A percentile compares a stretch with the other conserved stretches of the same genome.
Conservation (phyloP, 768 basidiomycete species). For the Leccinum uliginosum region DNA sequence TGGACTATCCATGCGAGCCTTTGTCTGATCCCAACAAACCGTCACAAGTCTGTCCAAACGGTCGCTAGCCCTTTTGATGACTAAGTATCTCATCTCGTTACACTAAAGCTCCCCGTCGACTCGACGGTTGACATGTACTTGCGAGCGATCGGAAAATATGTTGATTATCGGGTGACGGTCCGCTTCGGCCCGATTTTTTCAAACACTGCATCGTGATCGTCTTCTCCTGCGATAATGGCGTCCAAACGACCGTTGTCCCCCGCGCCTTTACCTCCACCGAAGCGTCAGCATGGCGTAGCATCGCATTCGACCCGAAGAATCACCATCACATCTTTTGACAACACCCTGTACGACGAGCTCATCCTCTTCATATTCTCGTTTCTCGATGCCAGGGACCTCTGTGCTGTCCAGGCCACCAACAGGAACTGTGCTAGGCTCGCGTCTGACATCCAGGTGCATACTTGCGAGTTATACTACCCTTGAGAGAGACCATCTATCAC, state of each 20-base stretch:
- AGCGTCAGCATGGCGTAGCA: constrained; percentile 42
- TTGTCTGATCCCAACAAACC: no score
- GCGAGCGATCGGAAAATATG: no score
- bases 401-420: constrained; percentile 56
- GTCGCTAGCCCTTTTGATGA: no score
- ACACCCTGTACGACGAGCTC: constrained; percentile 69
- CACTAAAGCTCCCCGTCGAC: no score
- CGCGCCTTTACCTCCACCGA: constrained; percentile 49
- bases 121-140: no score
- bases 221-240: constrained; percentile 27
- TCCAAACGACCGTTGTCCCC: constrained; percentile 45
- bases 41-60: no score
- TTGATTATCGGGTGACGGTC: constrained; percentile 1
- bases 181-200: constrained; percentile 14
- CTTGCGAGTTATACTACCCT: constrained; percentile 9
- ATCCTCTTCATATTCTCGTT: constrained; percentile 70
- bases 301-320: constrained; percentile 8
- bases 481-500: constrained; percentile 15
- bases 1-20: no score
- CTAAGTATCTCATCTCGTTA: no score
- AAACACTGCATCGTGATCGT: background rate
- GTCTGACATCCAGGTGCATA: constrained; percentile 55
- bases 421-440: constrained; percentile 65
- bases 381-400: constrained; percentile 64
- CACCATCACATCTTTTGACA: constrained; percentile 42